Base-by-base conservation (phyloP, 192 early-diverging fungal species). In the Coemansia sp. region DNA sequence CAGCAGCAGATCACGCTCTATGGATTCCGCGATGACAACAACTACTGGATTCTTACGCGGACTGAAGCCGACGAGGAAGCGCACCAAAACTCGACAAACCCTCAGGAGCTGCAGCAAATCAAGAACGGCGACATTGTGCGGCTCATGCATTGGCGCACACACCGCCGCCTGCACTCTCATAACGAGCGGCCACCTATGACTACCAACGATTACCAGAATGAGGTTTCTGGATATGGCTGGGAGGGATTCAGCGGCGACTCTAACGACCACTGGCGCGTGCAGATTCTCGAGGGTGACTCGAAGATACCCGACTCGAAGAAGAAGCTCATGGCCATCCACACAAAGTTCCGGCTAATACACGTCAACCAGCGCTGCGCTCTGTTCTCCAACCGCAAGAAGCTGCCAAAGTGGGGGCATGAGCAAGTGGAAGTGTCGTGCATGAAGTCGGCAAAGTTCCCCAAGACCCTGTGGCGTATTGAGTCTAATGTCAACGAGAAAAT, bases 381-480 rank as follows among this genome's bases (percentile, higher is more conserved):
- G 38, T 93, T 91, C 74, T 92, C 93, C 44, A 89, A 91, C 72
- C 85, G 87, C 69, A 87, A 90, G 38, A 85, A 88, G 75, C 86
- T 99, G 58, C 98, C 98, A 44, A 90, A 93, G 43, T 98, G 95
- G 95, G 98, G 89, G 27, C 96, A 90, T 79, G 90, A 88, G n/a
- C 96, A 97, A 81, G 92, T 92, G 68, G 95, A 98, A 67, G 90
- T 95, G 52, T 95, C 93, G 62, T 96, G 98, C 64, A 97, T 97
- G 85, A 93, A 92, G 71, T 92, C 92, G 65, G 85, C 87, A 61
- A 73, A 76, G 46, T 83, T 88, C 34, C 74, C 85, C 43, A 88
- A 88, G 77, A 92, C 93, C 15, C 79, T 87, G 3, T 99, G 95
- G 95, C 89, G 86, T 41, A 80, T 97, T 53, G 95, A 84, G 69